A percentile compares a stretch with the other conserved stretches of the same genome.
Evolutionary conservation across 148 eudicot genomes (phyloP).

Genomic region (Bassia scoparia): DNA sequence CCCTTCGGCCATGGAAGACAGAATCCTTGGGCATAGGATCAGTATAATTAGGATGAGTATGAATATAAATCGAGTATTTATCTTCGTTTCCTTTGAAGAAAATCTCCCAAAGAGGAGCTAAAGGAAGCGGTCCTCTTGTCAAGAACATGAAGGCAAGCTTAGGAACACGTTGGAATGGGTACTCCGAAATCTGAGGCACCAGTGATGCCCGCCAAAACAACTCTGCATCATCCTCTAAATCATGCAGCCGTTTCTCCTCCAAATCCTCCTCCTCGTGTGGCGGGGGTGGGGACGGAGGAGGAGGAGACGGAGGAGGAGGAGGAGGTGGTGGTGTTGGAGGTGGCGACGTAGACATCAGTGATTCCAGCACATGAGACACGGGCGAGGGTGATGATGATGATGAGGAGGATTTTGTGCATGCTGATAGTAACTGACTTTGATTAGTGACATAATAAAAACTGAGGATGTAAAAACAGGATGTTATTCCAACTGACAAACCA

Average conservation of each 20-base stretch:
- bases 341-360: background rate
- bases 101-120: slow-evolving; percentile 41
- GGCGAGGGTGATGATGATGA: background rate
- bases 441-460: slow-evolving; percentile 5
- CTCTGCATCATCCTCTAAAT: slow-evolving; percentile 30
- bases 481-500: slow-evolving; percentile 12
- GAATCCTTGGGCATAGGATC: slow-evolving; percentile 23
- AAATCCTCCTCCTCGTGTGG: background rate
- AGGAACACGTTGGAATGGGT: slow-evolving; percentile 12
- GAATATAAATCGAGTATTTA: slow-evolving; percentile 35
- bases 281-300: background rate
- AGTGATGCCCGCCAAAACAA: slow-evolving; percentile 31
- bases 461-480: slow-evolving; percentile 14
- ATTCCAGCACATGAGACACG: background rate
- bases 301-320: background rate
- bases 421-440: background rate
- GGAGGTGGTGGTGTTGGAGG: background rate
- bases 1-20: slow-evolving; percentile 32
- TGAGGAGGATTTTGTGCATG: slow-evolving; percentile 6
- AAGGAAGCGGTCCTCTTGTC: slow-evolving; percentile 39
- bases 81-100: slow-evolving; percentile 34
- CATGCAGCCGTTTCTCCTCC: slow-evolving; percentile 9
- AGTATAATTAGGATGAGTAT: slow-evolving; percentile 32
- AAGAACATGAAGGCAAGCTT: slow-evolving; percentile 46
- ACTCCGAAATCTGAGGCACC: slow-evolving; percentile 17